Evolutionary conservation across 768 basidiomycete species (phyloP).

Genomic region (Phanerochaete carnosa): DNA sequence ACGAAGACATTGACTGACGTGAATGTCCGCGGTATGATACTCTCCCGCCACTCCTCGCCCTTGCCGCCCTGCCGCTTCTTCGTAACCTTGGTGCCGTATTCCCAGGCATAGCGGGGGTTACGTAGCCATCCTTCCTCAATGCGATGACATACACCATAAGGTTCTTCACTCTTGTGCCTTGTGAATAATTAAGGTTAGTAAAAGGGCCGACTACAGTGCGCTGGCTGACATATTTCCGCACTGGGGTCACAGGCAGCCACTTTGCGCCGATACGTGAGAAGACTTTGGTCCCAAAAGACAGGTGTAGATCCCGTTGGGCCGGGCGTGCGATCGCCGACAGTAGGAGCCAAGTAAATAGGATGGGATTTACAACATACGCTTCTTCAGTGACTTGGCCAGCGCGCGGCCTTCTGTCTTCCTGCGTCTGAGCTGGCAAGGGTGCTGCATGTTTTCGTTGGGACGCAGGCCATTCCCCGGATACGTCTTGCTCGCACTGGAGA

Average conservation of each 20-base stretch:
- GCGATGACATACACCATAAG: constrained; percentile 92
- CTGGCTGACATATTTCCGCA: constrained; percentile 77
- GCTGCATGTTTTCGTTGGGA: constrained; percentile 30
- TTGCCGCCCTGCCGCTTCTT: constrained; percentile 70
- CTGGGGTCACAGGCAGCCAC: constrained; percentile 93
- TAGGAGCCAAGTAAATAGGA: too few species aligned
- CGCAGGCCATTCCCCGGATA: constrained; percentile 41
- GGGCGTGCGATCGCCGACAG: constrained; percentile 20
- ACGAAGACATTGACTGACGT: constrained; percentile 55
- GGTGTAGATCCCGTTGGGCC: constrained; percentile 71
- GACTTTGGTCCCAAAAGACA: constrained; percentile 95
- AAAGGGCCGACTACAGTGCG: constrained; percentile 78
- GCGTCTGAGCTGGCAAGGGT: constrained; percentile 40
- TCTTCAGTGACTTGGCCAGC: constrained; percentile 2
- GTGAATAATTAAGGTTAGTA: constrained; percentile 25
- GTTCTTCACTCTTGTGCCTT: constrained; percentile 51
- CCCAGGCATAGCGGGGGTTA: constrained; percentile 75
- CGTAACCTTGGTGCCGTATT: constrained; percentile 74
- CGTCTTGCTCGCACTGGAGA: constrained; percentile 16
- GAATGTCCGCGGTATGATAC: constrained; percentile 71
- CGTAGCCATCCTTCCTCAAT: constrained; percentile 92
- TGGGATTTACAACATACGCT: constrained; percentile 3
- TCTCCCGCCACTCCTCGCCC: constrained; percentile 85
- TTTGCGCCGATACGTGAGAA: constrained; percentile 88
- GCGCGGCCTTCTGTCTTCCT: constrained; percentile 50